Evolutionary conservation across 208 protist genomes (phyloP).

Genomic region (Endotrypanum monterogeii): DNA sequence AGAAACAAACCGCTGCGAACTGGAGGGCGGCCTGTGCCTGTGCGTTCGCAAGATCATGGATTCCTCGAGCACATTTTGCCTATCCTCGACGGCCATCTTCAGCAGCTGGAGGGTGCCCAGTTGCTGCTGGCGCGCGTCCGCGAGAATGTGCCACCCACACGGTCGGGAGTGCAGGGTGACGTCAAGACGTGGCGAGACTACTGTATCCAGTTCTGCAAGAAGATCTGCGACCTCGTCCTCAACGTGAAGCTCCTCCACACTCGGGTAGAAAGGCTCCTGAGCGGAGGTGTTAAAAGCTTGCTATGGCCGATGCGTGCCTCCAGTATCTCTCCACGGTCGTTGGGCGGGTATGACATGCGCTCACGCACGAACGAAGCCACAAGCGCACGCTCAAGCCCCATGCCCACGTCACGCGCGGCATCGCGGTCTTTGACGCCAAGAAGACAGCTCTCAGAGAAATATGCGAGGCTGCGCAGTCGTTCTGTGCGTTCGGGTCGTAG

Average conservation of each 20-base stretch:
- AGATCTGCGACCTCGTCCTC: constrained; percentile 20
- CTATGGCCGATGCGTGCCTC: constrained; percentile 2
- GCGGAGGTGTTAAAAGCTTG: constrained; percentile 1
- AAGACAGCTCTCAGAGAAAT: background rate
- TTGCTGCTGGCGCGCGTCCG: constrained; percentile 27
- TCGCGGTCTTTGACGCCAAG: constrained; percentile 5
- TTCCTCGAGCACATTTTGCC: constrained; percentile 32
- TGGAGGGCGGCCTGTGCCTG: constrained; percentile 32
- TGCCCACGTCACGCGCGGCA: background rate
- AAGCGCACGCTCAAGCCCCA: background rate
- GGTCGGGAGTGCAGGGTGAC: constrained; percentile 10
- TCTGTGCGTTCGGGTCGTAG: background rate
- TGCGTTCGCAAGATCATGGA: constrained; percentile 30
- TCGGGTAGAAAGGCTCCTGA: constrained; percentile 21
- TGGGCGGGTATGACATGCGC: background rate
- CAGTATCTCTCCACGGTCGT: constrained; percentile 10
- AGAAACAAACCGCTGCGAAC: constrained; percentile 34
- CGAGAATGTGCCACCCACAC: constrained; percentile 10
- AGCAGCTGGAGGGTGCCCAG: constrained; percentile 27
- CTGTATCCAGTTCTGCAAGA: constrained; percentile 30
- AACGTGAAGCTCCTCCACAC: constrained; percentile 24
- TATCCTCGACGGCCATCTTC: constrained; percentile 12
- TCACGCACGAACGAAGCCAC: background rate
- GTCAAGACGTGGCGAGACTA: constrained; percentile 28
- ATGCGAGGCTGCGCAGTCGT: background rate